Base-by-base conservation (phyloP, 805 yeast genomes). In the Suhomyces pyralidae region DNA sequence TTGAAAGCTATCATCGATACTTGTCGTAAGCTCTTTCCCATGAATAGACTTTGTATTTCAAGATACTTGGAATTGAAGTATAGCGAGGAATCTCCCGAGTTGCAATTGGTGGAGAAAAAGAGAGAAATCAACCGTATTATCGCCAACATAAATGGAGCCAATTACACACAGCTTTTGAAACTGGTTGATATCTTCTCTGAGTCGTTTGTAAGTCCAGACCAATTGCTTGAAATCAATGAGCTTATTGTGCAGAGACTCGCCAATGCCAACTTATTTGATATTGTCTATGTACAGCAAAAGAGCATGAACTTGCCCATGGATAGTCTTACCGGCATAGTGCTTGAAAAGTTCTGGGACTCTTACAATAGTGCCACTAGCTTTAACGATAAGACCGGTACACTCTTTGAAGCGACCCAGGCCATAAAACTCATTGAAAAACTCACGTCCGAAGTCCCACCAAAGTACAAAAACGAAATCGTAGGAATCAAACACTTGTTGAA, bases 401-500 rank as follows among this genome's bases (percentile, higher is more conserved):
- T 74, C 17, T 57, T 58, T 38, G 57, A 63, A 19, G 65, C 71
- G 0, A 49, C 57, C 2, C 58, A 59, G 20, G 69, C 76, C 51
- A 40, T 72, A 1, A 52, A 56, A 12, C 49, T 72, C n/a, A 58
- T 70, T 25, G 71, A 69, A 32, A 50, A 50, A 6, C 7, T 61
- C 5, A 46, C 45, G 3, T 40, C 51, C 6, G 40, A 26, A 5
- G 30, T 19, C 5, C 40, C 12, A 32, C 3, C 28, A 8, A 42
- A 26, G 10, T 32, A 24, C 36, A 52, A 56, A 17, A 45, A 51
- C 12, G 40, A 55, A 24, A 53, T 65, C 3, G 54, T 62, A 6
- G 57, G 53, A 28, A 58, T 70, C 22, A 70, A 69, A 54, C 78
- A 73, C 51, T 58, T 75, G 34, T 54, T 75, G 40, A 71, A 73